phyloP scores from a whole-genome alignment of 371 early-diverging fungal genomes.

The Lichtheimia corymbifera region DNA sequence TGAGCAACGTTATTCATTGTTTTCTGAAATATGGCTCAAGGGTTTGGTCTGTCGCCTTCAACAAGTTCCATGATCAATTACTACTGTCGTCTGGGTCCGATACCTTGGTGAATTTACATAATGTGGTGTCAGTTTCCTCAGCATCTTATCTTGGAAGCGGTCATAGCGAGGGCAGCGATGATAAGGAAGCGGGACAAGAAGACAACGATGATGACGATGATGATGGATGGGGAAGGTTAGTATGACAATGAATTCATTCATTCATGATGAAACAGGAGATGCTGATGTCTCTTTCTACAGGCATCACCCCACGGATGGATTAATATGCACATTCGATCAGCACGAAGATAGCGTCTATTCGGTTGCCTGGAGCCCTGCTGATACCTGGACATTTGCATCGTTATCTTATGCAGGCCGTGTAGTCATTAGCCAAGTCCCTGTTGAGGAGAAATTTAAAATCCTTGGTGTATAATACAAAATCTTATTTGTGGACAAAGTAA shows the following conservation, averaged over 20 bases:
- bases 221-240: conserved; percentile 1
- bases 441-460: conserved; percentile 88
- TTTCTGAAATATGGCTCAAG: conserved; percentile 28
- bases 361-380: conserved; percentile 85
- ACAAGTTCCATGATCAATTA: conserved; percentile 88
- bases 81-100: conserved; percentile 84
- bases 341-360: conserved; percentile 93
- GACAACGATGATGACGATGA: conserved; percentile 29
- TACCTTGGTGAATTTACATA: conserved; percentile 82
- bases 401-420: conserved; percentile 91
- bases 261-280: neutral
- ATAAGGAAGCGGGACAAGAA: neutral
- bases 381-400: conserved; percentile 95
- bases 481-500: neutral
- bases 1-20: too few relatives aligned
- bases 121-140: conserved; percentile 81
- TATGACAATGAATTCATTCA: conserved; percentile 4
- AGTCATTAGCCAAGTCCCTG: conserved; percentile 86
- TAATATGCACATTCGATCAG: conserved; percentile 82
- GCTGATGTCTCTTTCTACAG: conserved; percentile 5
- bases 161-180: neutral
- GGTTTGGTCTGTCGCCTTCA: conserved; percentile 85
- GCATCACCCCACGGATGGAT: conserved; percentile 74
- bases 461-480: conserved; percentile 48
- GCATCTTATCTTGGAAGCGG: conserved; percentile 52